phyloP scores from a whole-genome alignment of 306 rosid genomes.

The Adenanthera pavonina region DNA sequence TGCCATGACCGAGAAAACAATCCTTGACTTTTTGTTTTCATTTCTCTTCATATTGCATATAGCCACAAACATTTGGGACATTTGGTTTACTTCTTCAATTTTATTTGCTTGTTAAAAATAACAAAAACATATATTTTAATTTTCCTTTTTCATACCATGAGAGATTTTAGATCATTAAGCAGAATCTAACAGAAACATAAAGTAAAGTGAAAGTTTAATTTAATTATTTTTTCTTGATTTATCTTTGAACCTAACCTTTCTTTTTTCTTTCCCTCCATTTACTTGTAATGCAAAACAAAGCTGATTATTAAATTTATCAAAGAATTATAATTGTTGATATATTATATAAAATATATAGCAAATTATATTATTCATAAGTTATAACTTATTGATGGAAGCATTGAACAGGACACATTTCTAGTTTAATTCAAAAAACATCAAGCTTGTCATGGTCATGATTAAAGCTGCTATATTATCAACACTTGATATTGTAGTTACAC shows the following conservation, averaged over 20 bases:
- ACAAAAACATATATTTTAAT: neutral
- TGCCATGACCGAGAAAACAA: neutral
- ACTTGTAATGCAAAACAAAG: no score
- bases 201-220: neutral
- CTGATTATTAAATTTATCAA: neutral
- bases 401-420: no score
- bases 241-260: no score
- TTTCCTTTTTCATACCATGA: neutral
- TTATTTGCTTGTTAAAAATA: neutral
- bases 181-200: neutral
- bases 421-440: neutral
- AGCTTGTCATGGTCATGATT: slow-evolving; percentile 37
- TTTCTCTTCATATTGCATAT: no score
- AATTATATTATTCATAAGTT: no score
- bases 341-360: no score
- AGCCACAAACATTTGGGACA: no score
- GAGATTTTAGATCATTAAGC: neutral
- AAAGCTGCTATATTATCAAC: slow-evolving; percentile 25
- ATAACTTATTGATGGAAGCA: no score
- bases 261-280: no score
- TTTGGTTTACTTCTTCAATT: neutral
- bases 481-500: neutral
- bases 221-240: no score
- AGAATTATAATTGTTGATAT: neutral
- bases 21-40: neutral